A percentile compares a stretch with the other conserved stretches of the same genome.
phyloP scores from a whole-genome alignment of 257 asterid genomes.

The Striga asiatica region DNA sequence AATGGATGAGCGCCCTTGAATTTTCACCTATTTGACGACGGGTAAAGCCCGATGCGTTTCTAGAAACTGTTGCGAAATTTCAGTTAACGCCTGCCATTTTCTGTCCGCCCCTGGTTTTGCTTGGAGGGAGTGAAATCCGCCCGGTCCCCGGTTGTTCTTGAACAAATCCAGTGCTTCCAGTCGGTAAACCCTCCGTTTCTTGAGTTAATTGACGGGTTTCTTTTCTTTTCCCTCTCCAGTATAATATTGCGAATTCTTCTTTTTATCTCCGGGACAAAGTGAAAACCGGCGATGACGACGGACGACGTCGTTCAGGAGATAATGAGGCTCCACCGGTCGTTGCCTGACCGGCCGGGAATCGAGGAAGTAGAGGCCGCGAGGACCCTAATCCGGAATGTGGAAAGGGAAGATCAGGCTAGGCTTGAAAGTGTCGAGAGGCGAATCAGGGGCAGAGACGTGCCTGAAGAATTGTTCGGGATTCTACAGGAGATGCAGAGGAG shows the following conservation, averaged over 20 bases:
- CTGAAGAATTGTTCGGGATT: conserved; percentile 60
- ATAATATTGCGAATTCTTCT: not conserved
- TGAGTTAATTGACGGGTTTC: no score
- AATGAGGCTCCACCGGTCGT: conserved; percentile 63
- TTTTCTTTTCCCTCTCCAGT: no score
- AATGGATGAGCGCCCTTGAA: not conserved
- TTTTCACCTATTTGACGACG: not conserved
- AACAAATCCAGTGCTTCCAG: not conserved
- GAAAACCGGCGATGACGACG: conserved; percentile 30
- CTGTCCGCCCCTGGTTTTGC: not conserved
- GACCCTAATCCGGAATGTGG: conserved; percentile 47
- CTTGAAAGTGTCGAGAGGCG: conserved; percentile 50
- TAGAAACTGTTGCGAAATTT: conserved; percentile 1
- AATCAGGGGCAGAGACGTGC: conserved; percentile 52
- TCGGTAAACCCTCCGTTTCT: not conserved
- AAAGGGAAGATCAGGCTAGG: conserved; percentile 62
- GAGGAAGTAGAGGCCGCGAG: conserved; percentile 80
- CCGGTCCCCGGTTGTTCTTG: conserved; percentile 1
- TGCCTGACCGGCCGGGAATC: conserved; percentile 67
- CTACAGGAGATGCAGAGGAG: conserved; percentile 65
- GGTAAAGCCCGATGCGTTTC: not conserved
- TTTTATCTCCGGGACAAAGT: not conserved
- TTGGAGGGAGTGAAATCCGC: not conserved
- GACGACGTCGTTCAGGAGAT: conserved; percentile 69
- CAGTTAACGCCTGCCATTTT: conserved; percentile 1